Evolutionary conservation across 1,284 basidiomycete genomes (phyloP), one percentile per base, ranked within the genome.

Genomic region (Cutaneotrichosporon mucoides): DNA sequence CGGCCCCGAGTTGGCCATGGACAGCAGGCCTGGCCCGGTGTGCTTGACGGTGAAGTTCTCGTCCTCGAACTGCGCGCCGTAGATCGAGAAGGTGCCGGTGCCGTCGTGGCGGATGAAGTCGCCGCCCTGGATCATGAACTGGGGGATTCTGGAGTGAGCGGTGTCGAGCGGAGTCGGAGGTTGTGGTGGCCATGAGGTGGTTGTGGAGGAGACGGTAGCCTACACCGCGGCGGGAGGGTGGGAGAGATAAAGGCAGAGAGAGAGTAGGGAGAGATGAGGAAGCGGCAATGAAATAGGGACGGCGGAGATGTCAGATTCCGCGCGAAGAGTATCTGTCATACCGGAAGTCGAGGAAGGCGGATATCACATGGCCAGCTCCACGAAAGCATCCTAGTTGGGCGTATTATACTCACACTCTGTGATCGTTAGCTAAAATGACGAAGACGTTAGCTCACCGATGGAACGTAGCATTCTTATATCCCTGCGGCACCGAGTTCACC

Each of bases 31-130:
- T 2, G 91, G 86, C 0, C 83, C 87, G 0, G 84, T 86, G 73
- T 99, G 95, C 75, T 94, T 94, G 69, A 93, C 84, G 53, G 83
- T 82, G 71, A 99, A 99, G 76, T 93, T 97, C 81, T 99, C 95
- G 71, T 98, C 95, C 84, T 88, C 88, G 68, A 94, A 94, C 68
- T 92, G 89, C 71, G 90, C 87, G 36, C 95, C 95, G 71, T 97
- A 98, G 71, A 99, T 94, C 34, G 89, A 93, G 75, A 92, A 92
- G 0, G 88, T 86, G 1, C 95, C 96, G 0, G 94, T 97, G 16
- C 95, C 95, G 69, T 99, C 94, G 2, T 93, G 71, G 90, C 93
- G 15, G 59, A 92, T 69, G 68, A 94, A 94, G 73, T 95, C 92
- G 2, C 92, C 73, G 24, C 73, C 46, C 66, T 77, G 76, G 16